These are phyloP conservation scores for Quillaja saponaria DNA, from an alignment of 306 rosid genomes.

Conservation along the genomic window DNA sequence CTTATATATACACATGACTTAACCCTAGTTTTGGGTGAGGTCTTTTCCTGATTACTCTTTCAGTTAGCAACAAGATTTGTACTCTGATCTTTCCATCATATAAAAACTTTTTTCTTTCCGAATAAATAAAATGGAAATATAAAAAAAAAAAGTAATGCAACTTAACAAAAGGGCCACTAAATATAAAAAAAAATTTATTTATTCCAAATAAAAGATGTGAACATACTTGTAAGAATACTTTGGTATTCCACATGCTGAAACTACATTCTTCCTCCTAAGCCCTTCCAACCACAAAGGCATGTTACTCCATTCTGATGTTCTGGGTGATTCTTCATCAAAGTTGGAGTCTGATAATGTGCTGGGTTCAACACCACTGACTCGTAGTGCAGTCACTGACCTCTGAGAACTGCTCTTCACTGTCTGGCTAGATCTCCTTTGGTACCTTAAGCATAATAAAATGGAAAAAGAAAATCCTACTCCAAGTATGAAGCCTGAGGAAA, in stretches of 20 bases:
- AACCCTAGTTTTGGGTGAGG: no score
- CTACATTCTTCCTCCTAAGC: slow-evolving; percentile 61
- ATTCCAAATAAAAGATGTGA: no score
- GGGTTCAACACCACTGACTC: slow-evolving; percentile 52
- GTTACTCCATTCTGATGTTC: slow-evolving; percentile 67
- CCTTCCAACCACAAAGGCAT: slow-evolving; percentile 77
- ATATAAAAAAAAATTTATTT: not conserved
- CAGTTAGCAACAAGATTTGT: no score
- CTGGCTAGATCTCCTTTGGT: slow-evolving; percentile 49
- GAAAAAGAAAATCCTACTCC: slow-evolving; percentile 63
- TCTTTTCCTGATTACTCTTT: no score
- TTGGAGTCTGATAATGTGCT: slow-evolving; percentile 68
- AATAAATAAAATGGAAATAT: no score
- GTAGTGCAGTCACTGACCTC: slow-evolving; percentile 48
- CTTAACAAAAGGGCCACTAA: not conserved
- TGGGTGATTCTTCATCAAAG: slow-evolving; percentile 70
- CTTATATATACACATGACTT: no score
- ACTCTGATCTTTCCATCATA: no score
- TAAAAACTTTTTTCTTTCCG: no score
- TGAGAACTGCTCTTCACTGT: slow-evolving; percentile 60
- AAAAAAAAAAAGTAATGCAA: not conserved
- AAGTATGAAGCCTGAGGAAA: slow-evolving; percentile 68
- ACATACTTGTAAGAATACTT: slow-evolving; percentile 88
- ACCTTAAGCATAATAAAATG: slow-evolving; percentile 49
- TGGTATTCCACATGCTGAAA: slow-evolving; percentile 84